Evolutionary conservation across 2,329 filamentous ascomycete genomes (phyloP).

Genomic region (Sarocladium oryzae): DNA sequence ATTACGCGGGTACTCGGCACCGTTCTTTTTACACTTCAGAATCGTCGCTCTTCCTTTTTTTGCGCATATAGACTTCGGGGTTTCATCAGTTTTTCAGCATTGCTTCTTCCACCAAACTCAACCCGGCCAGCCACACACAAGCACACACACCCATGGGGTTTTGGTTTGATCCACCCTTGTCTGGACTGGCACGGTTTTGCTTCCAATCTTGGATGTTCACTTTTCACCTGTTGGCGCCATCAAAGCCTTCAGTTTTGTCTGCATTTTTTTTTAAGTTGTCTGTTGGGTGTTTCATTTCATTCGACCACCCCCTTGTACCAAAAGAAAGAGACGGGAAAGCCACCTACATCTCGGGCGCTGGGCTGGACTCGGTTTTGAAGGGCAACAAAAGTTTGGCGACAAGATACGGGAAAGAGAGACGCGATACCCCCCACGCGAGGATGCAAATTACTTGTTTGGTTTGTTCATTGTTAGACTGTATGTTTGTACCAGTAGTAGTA

Average conservation of each 20-base stretch:
- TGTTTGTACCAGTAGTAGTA: slow-evolving; percentile 6
- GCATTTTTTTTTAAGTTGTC: background rate
- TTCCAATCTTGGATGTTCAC: slow-evolving; percentile 1
- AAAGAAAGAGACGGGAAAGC: slow-evolving; percentile 1
- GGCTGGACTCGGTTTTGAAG: slow-evolving; percentile 7
- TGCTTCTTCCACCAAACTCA: background rate
- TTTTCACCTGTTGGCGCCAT: background rate
- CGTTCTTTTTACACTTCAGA: background rate
- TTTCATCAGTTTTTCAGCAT: background rate
- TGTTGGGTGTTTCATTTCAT: background rate
- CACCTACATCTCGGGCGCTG: background rate
- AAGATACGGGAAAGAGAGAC: slow-evolving; percentile 6
- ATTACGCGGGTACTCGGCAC: slow-evolving; percentile 3
- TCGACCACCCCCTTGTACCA: background rate
- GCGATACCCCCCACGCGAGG: slow-evolving; percentile 8
- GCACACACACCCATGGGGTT: no score
- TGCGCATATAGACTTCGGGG: slow-evolving; percentile 6
- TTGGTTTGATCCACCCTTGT: background rate
- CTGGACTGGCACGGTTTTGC: background rate
- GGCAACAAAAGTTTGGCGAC: slow-evolving; percentile 2
- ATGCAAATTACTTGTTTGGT: background rate
- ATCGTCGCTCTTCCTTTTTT: slow-evolving; percentile 8
- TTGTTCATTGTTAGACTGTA: background rate
- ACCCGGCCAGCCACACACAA: no score
- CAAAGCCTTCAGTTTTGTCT: background rate